A percentile compares a stretch with the other conserved stretches of the same genome.
These are phyloP conservation scores for Corynespora cassiicola DNA, from an alignment of 2,329 filamentous ascomycete species.

Conservation along the genomic window DNA sequence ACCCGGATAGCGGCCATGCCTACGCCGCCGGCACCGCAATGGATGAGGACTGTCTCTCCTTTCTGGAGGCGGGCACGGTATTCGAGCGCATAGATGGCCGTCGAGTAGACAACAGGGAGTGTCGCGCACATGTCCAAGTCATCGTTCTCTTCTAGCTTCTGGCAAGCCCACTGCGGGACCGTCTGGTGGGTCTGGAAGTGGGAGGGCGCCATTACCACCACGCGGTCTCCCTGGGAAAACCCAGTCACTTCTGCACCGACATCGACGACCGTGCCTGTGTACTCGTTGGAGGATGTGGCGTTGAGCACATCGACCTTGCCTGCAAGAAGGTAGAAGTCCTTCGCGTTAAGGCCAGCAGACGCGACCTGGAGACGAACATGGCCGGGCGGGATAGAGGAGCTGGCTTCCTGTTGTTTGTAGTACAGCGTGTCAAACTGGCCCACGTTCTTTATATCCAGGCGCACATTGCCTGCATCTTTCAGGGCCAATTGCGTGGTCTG, in stretches of 20 bases:
- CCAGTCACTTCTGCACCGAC: conserved; percentile 12
- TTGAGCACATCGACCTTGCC: conserved; percentile 30
- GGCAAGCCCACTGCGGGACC: conserved; percentile 28
- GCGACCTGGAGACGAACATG: conserved; percentile 36
- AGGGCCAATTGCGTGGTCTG: conserved; percentile 10
- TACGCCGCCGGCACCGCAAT: conserved; percentile 21
- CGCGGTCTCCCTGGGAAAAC: conserved; percentile 7
- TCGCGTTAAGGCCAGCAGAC: conserved; percentile 29
- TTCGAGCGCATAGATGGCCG: conserved; percentile 19
- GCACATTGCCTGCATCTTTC: conserved; percentile 4
- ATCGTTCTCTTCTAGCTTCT: conserved; percentile 22
- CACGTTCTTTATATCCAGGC: conserved; percentile 29
- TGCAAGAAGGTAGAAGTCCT: conserved; percentile 31
- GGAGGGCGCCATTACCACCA: conserved; percentile 17
- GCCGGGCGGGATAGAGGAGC: conserved; percentile 16
- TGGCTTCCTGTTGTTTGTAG: conserved; percentile 27
- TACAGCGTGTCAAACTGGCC: conserved; percentile 36
- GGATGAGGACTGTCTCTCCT: conserved; percentile 12
- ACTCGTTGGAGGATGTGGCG: conserved; percentile 32
- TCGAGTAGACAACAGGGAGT: conserved; percentile 6
- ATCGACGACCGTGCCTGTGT: conserved; percentile 28
- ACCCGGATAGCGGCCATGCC: too few species aligned
- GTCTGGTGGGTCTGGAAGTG: conserved; percentile 16
- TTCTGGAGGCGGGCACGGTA: conserved; percentile 19
- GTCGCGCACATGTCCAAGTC: conserved; percentile 6